Evolutionary conservation across 495 filamentous ascomycete species (phyloP).

Genomic region (Penicillium mononematosum): DNA sequence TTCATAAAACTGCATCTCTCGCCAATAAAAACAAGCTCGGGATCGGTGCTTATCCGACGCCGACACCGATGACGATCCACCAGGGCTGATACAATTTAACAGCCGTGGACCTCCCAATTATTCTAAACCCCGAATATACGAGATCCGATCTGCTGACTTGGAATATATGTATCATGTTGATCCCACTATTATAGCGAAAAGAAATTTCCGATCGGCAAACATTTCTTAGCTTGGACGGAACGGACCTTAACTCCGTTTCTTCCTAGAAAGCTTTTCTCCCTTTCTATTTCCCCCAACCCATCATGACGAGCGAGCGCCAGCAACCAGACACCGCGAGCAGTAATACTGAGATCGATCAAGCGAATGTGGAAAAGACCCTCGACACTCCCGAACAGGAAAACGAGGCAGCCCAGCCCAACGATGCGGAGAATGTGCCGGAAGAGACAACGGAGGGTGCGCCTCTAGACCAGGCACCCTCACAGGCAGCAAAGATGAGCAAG

Average conservation of each 20-base stretch:
- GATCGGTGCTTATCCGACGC: neutral
- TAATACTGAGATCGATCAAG: slow-evolving; percentile 19
- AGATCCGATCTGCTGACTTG: neutral
- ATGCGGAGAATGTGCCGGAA: slow-evolving; percentile 23
- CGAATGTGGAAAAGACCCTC: slow-evolving; percentile 11
- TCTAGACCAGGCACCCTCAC: slow-evolving; percentile 39
- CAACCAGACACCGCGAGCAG: slow-evolving; percentile 21
- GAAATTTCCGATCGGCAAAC: neutral
- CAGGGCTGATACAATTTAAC: neutral
- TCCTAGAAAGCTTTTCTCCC: neutral
- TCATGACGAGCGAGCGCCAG: slow-evolving; percentile 17
- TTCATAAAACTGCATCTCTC: too few species aligned
- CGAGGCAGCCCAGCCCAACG: slow-evolving; percentile 1
- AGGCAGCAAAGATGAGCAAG: slow-evolving; percentile 46
- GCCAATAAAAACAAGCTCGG: neutral
- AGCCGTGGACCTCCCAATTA: too few species aligned
- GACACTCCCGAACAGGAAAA: slow-evolving; percentile 10
- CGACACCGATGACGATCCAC: slow-evolving; percentile 3
- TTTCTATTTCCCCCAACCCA: neutral
- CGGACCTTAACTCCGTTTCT: neutral
- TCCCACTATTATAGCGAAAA: neutral
- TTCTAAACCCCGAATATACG: slow-evolving; percentile 6
- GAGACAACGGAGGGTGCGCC: slow-evolving; percentile 24
- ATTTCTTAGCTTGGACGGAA: neutral
- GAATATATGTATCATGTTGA: neutral